Conservation (phyloP, 148 eudicot species). For the Nepenthes mirabilis region DNA sequence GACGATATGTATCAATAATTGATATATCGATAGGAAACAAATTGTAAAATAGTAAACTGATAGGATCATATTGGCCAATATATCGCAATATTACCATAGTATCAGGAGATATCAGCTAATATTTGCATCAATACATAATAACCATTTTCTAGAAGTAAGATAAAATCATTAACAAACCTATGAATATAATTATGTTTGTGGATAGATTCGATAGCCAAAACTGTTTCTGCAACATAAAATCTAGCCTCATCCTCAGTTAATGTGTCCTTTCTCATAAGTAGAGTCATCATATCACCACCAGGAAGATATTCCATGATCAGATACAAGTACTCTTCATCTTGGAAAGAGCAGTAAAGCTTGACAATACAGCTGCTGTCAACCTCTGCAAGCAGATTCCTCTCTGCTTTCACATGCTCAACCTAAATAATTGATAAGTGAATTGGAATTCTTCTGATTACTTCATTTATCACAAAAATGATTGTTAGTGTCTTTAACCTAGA, state of each 20-base stretch:
- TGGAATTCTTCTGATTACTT: not conserved
- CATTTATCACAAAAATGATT: not conserved
- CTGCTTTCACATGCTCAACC: constrained; percentile 98
- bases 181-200: constrained; percentile 91
- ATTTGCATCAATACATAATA: no score
- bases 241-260: constrained; percentile 81
- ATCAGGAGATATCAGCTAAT: no score
- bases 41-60: no score
- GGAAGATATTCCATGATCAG: constrained; percentile 98
- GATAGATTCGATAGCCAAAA: constrained; percentile 91
- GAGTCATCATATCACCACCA: constrained; percentile 98
- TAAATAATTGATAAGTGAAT: constrained; percentile 21
- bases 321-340: constrained; percentile 83
- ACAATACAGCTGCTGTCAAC: constrained; percentile 97
- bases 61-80: no score
- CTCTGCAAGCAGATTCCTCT: constrained; percentile 94
- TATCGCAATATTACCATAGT: no score
- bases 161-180: constrained; percentile 30
- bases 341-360: constrained; percentile 90
- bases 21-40: no score
- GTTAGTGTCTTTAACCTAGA: not conserved
- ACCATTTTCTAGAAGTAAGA: no score
- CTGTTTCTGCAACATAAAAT: constrained; percentile 92
- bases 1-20: no score
- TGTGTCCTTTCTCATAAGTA: constrained; percentile 93